A percentile compares a stretch with the other conserved stretches of the same genome.
These are phyloP conservation scores for Eucalyptus sp. DNA, from an alignment of 345 rosid genomes.

Conservation along the genomic window DNA sequence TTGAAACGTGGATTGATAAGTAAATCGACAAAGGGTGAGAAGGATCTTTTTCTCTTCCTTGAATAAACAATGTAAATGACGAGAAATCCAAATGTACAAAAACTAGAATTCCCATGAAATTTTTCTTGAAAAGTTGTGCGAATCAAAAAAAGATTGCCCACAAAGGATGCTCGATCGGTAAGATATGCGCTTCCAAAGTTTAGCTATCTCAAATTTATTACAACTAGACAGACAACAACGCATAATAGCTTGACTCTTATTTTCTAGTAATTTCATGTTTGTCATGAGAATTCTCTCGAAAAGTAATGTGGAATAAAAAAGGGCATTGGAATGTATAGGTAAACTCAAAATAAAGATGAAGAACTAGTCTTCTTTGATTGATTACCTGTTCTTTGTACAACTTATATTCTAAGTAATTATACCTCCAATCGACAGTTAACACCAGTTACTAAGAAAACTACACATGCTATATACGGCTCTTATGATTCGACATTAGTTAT, in stretches of 20 bases:
- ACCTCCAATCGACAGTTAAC: background rate
- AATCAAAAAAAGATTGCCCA: background rate
- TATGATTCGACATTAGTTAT: background rate
- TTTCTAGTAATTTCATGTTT: background rate
- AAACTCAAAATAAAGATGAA: background rate
- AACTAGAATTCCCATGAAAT: background rate
- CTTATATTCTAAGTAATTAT: background rate
- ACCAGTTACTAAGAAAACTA: background rate
- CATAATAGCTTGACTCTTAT: background rate
- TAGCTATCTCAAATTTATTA: background rate
- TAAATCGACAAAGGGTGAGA: background rate
- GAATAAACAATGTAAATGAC: background rate
- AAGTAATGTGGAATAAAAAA: background rate
- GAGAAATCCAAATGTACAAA: background rate
- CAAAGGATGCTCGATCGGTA: background rate
- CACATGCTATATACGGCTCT: background rate
- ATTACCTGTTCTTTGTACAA: background rate
- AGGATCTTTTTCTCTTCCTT: background rate
- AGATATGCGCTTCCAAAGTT: background rate
- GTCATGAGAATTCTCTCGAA: background rate
- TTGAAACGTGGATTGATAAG: background rate
- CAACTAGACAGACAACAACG: fast-evolving
- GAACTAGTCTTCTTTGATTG: background rate
- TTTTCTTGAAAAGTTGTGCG: background rate
- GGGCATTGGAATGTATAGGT: background rate